Percentiles rank a stretch among this genome's conserved stretches.
Evolutionary conservation across 164 flowering plant species (phyloP).

Genomic region (Chimonanthus praecox): DNA sequence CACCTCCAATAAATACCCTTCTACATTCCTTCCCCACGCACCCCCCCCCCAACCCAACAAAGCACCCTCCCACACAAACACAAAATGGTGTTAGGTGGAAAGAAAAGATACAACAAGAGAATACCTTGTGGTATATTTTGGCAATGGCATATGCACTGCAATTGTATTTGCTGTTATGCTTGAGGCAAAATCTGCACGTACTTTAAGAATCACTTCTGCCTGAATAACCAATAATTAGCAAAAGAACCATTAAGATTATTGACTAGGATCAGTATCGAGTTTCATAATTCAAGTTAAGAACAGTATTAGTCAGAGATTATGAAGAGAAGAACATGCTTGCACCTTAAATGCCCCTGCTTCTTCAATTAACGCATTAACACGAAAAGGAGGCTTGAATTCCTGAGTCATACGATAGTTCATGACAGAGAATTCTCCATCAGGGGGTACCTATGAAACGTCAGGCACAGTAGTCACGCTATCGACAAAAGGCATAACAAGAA

Average conservation of each 20-base stretch:
- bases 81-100: too few relatives aligned
- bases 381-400: slow-evolving; percentile 95
- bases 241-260: not conserved
- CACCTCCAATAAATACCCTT: too few relatives aligned
- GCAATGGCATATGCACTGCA: slow-evolving; percentile 75
- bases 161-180: slow-evolving; percentile 80
- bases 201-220: slow-evolving; percentile 91
- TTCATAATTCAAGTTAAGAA: not conserved
- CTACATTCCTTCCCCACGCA: too few relatives aligned
- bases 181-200: slow-evolving; percentile 78
- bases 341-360: slow-evolving; percentile 89
- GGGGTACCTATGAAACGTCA: slow-evolving; percentile 54
- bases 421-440: slow-evolving; percentile 97
- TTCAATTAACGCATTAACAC: slow-evolving; percentile 75
- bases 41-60: too few relatives aligned
- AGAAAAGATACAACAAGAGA: not conserved
- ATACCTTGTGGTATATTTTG: slow-evolving; percentile 77
- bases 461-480: not conserved
- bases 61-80: too few relatives aligned
- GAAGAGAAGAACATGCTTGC: slow-evolving; percentile 1
- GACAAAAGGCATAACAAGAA: not conserved
- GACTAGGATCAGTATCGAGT: not conserved
- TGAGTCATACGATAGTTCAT: slow-evolving; percentile 98
- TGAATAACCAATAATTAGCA: slow-evolving; percentile 18
- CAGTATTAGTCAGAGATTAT: not conserved